Evolutionary conservation across 2,329 filamentous ascomycete genomes (phyloP).

Genomic region (Penicillium frequentans): DNA sequence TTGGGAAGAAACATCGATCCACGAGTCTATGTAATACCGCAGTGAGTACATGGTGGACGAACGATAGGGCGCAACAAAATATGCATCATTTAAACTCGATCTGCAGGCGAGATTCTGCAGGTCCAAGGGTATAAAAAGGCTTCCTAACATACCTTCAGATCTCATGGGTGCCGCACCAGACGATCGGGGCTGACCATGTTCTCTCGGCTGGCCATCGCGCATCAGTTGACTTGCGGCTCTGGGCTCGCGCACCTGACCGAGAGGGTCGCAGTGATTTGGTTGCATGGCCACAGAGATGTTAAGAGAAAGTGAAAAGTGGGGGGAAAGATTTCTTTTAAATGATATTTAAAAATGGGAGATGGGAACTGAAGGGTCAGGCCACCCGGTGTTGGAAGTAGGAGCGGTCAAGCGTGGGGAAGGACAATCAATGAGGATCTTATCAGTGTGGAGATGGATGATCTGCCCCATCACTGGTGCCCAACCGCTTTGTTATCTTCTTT

Average conservation of each 20-base stretch:
- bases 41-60: constrained; percentile 43
- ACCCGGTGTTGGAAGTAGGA: constrained; percentile 18
- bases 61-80: not conserved
- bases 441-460: constrained; percentile 21
- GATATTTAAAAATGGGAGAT: constrained; percentile 2
- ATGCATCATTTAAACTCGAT: constrained; percentile 4
- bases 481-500: constrained; percentile 2
- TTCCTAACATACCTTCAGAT: constrained; percentile 44
- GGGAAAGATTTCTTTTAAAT: not conserved
- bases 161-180: constrained; percentile 38
- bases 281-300: constrained; percentile 32
- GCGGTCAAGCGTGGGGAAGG: constrained; percentile 26
- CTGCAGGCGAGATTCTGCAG: constrained; percentile 11
- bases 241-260: constrained; percentile 37
- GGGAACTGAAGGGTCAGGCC: constrained; percentile 16
- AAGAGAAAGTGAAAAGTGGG: not conserved
- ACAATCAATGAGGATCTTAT: constrained; percentile 23
- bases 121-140: constrained; percentile 14
- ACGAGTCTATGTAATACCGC: constrained; percentile 71
- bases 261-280: constrained; percentile 40
- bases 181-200: constrained; percentile 35
- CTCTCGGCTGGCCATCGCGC: constrained; percentile 35
- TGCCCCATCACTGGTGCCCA: constrained; percentile 22
- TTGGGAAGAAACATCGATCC: constrained; percentile 91
- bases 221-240: constrained; percentile 34